Conservation (phyloP, 495 filamentous ascomycete species). For the Symbiotaphrina buchneri region DNA sequence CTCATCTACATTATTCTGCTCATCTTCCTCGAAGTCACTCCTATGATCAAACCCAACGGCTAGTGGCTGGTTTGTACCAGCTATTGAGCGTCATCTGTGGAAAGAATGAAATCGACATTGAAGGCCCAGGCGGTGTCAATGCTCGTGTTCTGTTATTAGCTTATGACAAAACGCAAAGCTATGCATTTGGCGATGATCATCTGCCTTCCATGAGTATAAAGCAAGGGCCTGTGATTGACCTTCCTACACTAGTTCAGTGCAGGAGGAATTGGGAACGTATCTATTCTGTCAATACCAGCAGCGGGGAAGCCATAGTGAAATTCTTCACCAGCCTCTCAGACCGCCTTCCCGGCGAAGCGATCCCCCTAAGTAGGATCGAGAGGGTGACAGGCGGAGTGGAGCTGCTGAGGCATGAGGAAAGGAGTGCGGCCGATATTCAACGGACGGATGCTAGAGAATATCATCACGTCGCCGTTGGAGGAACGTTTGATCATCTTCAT, state of each 20-base stretch:
- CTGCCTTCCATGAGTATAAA: background rate
- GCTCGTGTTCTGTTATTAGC: constrained; percentile 51
- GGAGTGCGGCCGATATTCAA: background rate
- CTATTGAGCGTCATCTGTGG: constrained; percentile 46
- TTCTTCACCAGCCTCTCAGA: constrained; percentile 1
- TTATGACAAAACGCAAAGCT: constrained; percentile 18
- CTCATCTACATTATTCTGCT: constrained; percentile 18
- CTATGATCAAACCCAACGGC: constrained; percentile 38
- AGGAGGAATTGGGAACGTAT: constrained; percentile 1
- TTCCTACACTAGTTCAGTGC: constrained; percentile 1
- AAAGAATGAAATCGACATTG: constrained; percentile 34
- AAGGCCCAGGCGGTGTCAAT: constrained; percentile 52
- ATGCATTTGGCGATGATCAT: constrained; percentile 10
- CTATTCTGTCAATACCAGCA: constrained; percentile 1
- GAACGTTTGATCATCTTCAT: constrained; percentile 93
- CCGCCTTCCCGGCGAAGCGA: background rate
- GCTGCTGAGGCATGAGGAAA: too few species aligned
- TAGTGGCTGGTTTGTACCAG: constrained; percentile 59
- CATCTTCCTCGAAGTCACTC: constrained; percentile 23
- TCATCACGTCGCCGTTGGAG: constrained; percentile 56
- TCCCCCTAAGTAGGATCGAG: background rate
- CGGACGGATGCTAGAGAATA: constrained; percentile 10
- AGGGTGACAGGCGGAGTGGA: background rate
- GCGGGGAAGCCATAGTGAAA: constrained; percentile 1
- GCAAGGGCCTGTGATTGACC: constrained; percentile 2